Evolutionary conservation across 1,139 yeast species (phyloP).

Genomic region (Arxiozyma slooffiae): DNA sequence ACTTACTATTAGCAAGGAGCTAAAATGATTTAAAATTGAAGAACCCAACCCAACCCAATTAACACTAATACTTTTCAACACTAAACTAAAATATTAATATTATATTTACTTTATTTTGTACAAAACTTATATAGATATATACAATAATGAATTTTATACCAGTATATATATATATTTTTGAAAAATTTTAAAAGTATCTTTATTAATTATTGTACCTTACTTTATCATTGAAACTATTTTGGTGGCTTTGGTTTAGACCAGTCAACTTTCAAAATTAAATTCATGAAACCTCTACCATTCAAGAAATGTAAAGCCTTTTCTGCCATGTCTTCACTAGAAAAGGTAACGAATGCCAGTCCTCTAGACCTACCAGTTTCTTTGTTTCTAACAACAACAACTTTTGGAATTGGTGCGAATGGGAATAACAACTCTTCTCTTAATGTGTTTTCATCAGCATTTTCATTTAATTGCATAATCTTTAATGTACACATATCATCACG

Average conservation of each 20-base stretch:
- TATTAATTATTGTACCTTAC: not conserved
- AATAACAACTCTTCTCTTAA: constrained; percentile 66
- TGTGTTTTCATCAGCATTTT: constrained; percentile 74
- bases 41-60: too few species aligned
- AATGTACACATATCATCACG: constrained; percentile 84
- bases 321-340: constrained; percentile 59
- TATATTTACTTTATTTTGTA: not conserved
- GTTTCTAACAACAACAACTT: constrained; percentile 81
- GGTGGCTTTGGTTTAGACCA: constrained; percentile 38
- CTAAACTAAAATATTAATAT: not conserved
- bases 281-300: constrained; percentile 89
- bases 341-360: constrained; percentile 95
- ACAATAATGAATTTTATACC: too few species aligned
- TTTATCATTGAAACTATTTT: not conserved
- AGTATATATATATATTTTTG: too few species aligned
- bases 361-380: constrained; percentile 90
- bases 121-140: too few species aligned
- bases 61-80: not conserved
- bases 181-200: too few species aligned
- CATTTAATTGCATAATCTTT: constrained; percentile 86
- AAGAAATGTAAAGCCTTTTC: constrained; percentile 67
- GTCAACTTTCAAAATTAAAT: constrained; percentile 75
- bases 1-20: too few species aligned
- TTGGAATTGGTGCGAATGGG: constrained; percentile 63
- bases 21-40: too few species aligned